Evolutionary conservation across 2,329 filamentous ascomycete genomes (phyloP), one percentile per base, ranked within the genome.

Genomic region (Zymoseptoria passerinii): DNA sequence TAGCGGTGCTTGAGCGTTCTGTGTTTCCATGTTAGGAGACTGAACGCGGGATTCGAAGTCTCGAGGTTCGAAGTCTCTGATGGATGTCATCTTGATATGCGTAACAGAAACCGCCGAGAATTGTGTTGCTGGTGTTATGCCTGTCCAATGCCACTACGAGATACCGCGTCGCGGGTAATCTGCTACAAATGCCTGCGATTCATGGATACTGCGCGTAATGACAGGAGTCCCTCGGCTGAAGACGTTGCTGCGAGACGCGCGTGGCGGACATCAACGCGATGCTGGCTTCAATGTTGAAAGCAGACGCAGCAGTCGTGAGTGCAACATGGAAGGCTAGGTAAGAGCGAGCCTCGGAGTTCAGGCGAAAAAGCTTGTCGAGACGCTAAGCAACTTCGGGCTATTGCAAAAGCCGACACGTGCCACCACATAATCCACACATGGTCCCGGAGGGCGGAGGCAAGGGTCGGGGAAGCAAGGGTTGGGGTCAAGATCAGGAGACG

Each of bases 41-140:
- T 55, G 35, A 28, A 51, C 29, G 18, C 53, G 51, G 16, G 55
- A 28, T 13, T 58, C 58, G 8, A 52, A 29, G 23, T 23, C 23
- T 23, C 23, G 23, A 23, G 23, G 23, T 20, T 59, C 60, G 28
- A 62, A 62, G 28, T 62, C 60, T 18, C 60, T 56, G 4, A 58
- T 56, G 50, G 60, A 28, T 3, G 57, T 55, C 49, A 50, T 55
- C 28, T 48, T 52, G 5, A 49, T 56, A 6, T 49, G 23, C 27
- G 8, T 10, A 16, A 44, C 10, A 16, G n/a, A 4, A 44, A n/a
- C 35, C 13, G 35, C 13, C 35, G 16, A 44, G 10, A 44, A 4
- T 6, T 44, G 35, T 44, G 5, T 44, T 44, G 35, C 13, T 44
- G 35, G n/a, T 44, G 13, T 44, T 44, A 16, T 44, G 35, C 35